Evolutionary conservation across 768 basidiomycete species (phyloP).

Genomic region (Dacryopinax primogenitus): DNA sequence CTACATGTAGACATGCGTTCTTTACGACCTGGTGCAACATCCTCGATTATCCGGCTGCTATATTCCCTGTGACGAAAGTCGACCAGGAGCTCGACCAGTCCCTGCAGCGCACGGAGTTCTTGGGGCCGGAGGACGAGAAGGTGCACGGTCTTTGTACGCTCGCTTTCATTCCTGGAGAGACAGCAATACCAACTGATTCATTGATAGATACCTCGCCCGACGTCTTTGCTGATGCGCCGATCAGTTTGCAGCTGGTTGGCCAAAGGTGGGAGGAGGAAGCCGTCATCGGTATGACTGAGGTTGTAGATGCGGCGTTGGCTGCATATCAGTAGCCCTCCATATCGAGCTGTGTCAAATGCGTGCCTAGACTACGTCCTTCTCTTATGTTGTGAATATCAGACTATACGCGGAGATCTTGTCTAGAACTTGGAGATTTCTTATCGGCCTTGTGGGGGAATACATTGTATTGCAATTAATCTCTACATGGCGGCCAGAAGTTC

Average conservation of each 20-base stretch:
- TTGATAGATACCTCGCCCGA: constrained; percentile 27
- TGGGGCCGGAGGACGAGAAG: constrained; percentile 35
- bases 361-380: too few relatives aligned
- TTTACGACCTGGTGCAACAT: constrained; percentile 55
- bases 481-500: neutral
- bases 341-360: too few relatives aligned
- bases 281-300: constrained; percentile 52
- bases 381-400: too few relatives aligned
- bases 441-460: neutral
- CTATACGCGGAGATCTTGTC: too few relatives aligned
- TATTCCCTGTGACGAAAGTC: constrained; percentile 53
- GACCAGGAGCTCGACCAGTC: constrained; percentile 42
- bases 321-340: neutral
- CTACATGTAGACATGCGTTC: constrained; percentile 29
- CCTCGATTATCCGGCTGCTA: constrained; percentile 48
- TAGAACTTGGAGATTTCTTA: too few relatives aligned
- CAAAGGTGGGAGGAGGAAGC: constrained; percentile 65
- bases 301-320: constrained; percentile 40
- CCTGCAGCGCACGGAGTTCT: constrained; percentile 35
- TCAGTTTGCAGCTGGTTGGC: constrained; percentile 56
- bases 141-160: constrained; percentile 41
- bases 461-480: neutral
- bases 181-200: neutral
- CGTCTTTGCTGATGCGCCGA: constrained; percentile 43
- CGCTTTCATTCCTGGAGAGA: neutral